Evolutionary conservation across 257 asterid species (phyloP).

Genomic region (Gentiana straminea): DNA sequence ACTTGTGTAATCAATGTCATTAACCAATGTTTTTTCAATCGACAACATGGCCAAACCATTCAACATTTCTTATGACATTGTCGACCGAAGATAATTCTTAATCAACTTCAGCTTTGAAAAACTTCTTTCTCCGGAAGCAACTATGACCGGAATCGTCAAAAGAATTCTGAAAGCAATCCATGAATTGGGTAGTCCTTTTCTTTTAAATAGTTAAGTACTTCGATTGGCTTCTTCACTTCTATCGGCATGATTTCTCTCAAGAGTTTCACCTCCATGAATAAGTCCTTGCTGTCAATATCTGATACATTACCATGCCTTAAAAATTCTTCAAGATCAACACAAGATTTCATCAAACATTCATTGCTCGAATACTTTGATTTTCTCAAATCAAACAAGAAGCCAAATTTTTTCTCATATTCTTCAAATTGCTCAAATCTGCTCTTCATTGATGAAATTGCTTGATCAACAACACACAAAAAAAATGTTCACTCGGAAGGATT

Average conservation of each 20-base stretch:
- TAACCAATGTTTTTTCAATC: neutral
- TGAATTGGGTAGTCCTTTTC: neutral
- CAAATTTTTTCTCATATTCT: neutral
- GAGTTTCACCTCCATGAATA: neutral
- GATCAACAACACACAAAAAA: neutral
- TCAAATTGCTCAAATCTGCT: neutral
- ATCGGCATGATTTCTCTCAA: neutral
- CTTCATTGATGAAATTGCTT: neutral
- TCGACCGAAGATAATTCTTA: too few relatives aligned
- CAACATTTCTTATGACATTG: neutral
- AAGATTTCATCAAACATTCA: neutral
- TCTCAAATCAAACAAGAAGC: neutral
- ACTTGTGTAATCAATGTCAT: neutral
- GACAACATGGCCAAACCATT: neutral
- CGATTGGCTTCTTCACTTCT: too few relatives aligned
- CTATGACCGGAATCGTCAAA: neutral
- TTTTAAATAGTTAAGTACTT: neutral
- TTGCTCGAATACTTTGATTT: neutral
- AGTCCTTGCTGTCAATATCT: neutral
- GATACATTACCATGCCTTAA: neutral
- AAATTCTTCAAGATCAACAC: neutral
- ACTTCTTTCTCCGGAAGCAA: neutral
- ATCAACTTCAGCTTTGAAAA: too few relatives aligned
- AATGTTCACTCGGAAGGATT: neutral
- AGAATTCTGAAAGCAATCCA: neutral